Conservation (phyloP, 2,329 filamentous ascomycete species). For the Colletotrichum gigasporum region DNA sequence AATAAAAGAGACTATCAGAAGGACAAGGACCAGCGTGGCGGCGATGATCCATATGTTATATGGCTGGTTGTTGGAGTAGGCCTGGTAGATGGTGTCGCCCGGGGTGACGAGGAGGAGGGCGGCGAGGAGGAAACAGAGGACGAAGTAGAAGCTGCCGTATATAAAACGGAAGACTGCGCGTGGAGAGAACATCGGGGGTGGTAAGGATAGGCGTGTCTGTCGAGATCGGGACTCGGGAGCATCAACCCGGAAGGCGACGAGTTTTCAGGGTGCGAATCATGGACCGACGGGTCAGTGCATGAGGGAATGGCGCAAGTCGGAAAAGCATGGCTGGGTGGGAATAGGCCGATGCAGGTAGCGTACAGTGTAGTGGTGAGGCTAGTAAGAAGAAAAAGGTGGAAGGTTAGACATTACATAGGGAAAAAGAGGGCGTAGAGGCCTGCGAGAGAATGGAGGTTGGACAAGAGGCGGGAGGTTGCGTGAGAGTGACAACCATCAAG, state of each 20-base stretch:
- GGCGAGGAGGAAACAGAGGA: constrained; percentile 78
- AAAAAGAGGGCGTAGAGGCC: neutral
- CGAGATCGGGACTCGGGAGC: constrained; percentile 22
- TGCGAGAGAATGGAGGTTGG: constrained; percentile 20
- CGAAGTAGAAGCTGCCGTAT: constrained; percentile 81
- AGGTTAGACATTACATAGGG: constrained; percentile 27
- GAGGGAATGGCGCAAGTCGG: constrained; percentile 36
- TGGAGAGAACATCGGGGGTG: constrained; percentile 47
- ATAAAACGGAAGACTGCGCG: constrained; percentile 78
- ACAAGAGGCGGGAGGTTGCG: constrained; percentile 17
- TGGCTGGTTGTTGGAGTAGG: constrained; percentile 70
- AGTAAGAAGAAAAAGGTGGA: neutral
- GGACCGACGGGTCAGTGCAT: constrained; percentile 28
- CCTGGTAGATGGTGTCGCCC: constrained; percentile 82
- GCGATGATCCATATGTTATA: constrained; percentile 87
- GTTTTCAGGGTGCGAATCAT: constrained; percentile 26
- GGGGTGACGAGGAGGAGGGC: constrained; percentile 82
- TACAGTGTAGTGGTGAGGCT: neutral
- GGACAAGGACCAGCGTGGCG: constrained; percentile 78
- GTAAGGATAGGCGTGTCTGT: constrained; percentile 15
- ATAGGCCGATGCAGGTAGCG: constrained; percentile 3
- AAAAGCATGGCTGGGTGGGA: constrained; percentile 33
- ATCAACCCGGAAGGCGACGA: constrained; percentile 33
- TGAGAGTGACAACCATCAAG: constrained; percentile 20
- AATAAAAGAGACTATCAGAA: constrained; percentile 76